phyloP scores from a whole-genome alignment of 202 grass and related monocot species.

The Schoenoplectus tabernaemontani region DNA sequence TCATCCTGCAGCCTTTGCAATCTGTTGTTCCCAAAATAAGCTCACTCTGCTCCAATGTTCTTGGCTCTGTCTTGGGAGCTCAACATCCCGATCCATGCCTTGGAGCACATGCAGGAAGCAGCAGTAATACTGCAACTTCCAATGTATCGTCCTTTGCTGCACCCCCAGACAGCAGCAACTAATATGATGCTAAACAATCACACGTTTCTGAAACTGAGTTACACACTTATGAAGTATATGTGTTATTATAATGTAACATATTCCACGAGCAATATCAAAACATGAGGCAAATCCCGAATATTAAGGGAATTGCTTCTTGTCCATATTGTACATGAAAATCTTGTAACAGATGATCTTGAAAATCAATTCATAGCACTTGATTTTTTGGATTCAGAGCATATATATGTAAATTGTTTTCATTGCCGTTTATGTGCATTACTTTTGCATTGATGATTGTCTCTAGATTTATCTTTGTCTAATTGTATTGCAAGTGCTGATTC shows the following conservation, averaged over 20 bases:
- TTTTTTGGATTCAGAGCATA: not conserved
- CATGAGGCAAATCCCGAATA: not conserved
- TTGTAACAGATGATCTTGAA: not conserved
- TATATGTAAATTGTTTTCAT: not conserved
- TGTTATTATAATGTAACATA: not conserved
- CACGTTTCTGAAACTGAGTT: not conserved
- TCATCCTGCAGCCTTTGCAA: conserved; percentile 2
- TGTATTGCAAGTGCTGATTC: too few species aligned
- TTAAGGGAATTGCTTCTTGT: not conserved
- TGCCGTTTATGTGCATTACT: not conserved
- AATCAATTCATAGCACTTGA: not conserved
- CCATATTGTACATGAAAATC: not conserved
- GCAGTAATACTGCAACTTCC: not conserved
- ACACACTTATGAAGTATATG: not conserved
- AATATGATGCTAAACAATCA: not conserved
- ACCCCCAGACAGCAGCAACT: not conserved
- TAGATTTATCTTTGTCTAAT: not conserved
- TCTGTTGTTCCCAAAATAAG: not conserved
- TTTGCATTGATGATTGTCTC: not conserved
- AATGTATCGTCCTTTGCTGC: not conserved
- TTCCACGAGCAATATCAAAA: not conserved
- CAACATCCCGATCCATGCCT: conserved; percentile 21
- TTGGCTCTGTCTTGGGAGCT: not conserved
- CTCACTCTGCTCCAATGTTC: conserved; percentile 9
- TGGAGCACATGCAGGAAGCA: not conserved